Conservation (phyloP, 495 filamentous ascomycete species). For the Penicillium steckii region DNA sequence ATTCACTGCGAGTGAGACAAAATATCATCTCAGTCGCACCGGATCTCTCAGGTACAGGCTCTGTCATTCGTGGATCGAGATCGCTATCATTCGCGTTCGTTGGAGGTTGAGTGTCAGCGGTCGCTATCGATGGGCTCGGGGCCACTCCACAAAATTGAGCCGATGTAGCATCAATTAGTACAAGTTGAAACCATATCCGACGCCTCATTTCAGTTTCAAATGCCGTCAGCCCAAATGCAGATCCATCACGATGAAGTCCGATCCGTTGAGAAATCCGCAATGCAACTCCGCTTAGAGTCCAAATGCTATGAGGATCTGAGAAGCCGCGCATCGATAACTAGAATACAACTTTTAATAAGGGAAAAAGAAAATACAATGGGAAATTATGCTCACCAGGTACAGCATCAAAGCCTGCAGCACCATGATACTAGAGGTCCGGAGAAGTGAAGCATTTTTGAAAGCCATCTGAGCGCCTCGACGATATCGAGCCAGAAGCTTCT, state of each 20-base stretch:
- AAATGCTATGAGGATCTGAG: constrained; percentile 40
- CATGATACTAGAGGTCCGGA: constrained; percentile 42
- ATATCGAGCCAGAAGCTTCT: constrained; percentile 38
- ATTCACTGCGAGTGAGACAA: constrained; percentile 51
- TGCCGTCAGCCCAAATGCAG: constrained; percentile 29
- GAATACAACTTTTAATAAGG: constrained; percentile 2
- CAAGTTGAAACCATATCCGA: constrained; percentile 40
- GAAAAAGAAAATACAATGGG: background rate
- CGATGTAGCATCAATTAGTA: constrained; percentile 32
- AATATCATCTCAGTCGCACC: constrained; percentile 70
- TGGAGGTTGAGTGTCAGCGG: constrained; percentile 37
- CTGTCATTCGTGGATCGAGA: constrained; percentile 55
- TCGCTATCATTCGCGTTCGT: constrained; percentile 59
- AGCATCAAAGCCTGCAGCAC: constrained; percentile 48
- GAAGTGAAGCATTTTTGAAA: constrained; percentile 44
- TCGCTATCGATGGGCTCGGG: constrained; percentile 14
- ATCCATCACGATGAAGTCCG: constrained; percentile 45
- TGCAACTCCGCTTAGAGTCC: constrained; percentile 43
- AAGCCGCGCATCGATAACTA: constrained; percentile 32
- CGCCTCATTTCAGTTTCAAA: constrained; percentile 49
- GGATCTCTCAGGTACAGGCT: constrained; percentile 48
- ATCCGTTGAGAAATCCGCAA: constrained; percentile 43
- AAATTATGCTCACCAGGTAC: constrained; percentile 32
- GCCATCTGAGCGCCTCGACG: constrained; percentile 43
- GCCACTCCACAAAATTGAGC: constrained; percentile 34